Percentiles rank a stretch among this genome's conserved stretches.
These are phyloP conservation scores for Ascochyta rabiei DNA, from an alignment of 2,329 filamentous ascomycete species.

Conservation along the genomic window DNA sequence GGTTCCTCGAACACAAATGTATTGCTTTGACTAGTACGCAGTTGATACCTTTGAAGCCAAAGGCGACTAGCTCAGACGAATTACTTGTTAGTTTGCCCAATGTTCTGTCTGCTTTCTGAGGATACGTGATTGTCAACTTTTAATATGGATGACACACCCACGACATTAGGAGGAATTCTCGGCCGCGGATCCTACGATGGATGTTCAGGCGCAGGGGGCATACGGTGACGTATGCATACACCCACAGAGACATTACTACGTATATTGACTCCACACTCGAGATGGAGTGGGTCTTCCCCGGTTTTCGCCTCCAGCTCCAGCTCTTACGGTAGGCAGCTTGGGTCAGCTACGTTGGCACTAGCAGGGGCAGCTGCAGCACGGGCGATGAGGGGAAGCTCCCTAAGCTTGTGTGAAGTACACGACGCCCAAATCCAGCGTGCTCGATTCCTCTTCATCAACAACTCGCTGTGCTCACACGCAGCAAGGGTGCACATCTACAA, in stretches of 20 bases:
- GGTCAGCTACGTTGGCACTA: background rate
- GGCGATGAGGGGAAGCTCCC: slow-evolving; percentile 17
- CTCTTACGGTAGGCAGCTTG: background rate
- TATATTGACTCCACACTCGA: background rate
- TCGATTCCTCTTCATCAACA: background rate
- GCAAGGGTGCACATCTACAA: background rate
- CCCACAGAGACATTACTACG: background rate
- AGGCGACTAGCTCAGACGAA: no score
- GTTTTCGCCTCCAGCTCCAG: slow-evolving; percentile 4
- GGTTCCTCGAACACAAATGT: no score
- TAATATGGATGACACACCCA: no score
- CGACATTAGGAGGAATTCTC: background rate
- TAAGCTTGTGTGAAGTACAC: slow-evolving; percentile 3
- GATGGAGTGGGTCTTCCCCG: slow-evolving; percentile 6
- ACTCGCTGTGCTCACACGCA: background rate
- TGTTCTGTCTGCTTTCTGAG: no score
- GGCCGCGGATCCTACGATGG: background rate
- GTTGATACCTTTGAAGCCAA: no score
- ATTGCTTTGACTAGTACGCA: no score
- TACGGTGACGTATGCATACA: background rate
- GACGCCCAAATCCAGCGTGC: background rate
- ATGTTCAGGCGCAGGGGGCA: background rate
- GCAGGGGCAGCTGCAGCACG: slow-evolving; percentile 19
- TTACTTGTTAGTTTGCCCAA: no score
- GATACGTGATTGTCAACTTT: no score